Percentiles rank a stretch among this genome's conserved stretches.
Conservation (phyloP, 78 protist genomes). For the Speleostelium caveatum region DNA sequence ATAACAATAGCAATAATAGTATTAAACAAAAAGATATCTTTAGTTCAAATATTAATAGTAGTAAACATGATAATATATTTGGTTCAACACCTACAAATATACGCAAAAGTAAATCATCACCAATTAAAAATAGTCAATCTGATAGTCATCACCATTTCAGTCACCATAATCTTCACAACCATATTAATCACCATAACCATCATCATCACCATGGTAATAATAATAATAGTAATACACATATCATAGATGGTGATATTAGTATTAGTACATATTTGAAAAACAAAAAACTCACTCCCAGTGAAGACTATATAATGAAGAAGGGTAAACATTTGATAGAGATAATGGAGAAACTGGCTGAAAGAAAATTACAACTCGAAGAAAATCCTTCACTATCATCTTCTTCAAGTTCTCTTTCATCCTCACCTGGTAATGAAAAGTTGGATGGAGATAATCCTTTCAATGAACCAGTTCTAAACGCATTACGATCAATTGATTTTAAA, state of each 20-base stretch:
- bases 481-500: too few species aligned
- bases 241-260: not conserved
- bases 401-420: too few species aligned
- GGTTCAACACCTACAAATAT: not conserved
- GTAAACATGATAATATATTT: too few species aligned
- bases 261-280: not conserved
- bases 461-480: not conserved
- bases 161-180: not conserved
- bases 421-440: too few species aligned
- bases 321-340: slow-evolving; percentile 71
- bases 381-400: too few species aligned
- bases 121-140: too few species aligned
- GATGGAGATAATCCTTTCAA: too few species aligned
- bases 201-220: not conserved
- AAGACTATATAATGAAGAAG: slow-evolving; percentile 52
- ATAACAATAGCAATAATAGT: not conserved
- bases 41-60: not conserved
- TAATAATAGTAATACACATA: not conserved
- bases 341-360: slow-evolving; percentile 76
- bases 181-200: not conserved
- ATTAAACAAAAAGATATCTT: not conserved
- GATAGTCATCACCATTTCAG: too few species aligned
- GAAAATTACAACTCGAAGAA: slow-evolving; percentile 3
- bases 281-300: not conserved
- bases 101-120: too few species aligned